Conservation (phyloP, 2,329 filamentous ascomycete species). For the Neurospora sp. region DNA sequence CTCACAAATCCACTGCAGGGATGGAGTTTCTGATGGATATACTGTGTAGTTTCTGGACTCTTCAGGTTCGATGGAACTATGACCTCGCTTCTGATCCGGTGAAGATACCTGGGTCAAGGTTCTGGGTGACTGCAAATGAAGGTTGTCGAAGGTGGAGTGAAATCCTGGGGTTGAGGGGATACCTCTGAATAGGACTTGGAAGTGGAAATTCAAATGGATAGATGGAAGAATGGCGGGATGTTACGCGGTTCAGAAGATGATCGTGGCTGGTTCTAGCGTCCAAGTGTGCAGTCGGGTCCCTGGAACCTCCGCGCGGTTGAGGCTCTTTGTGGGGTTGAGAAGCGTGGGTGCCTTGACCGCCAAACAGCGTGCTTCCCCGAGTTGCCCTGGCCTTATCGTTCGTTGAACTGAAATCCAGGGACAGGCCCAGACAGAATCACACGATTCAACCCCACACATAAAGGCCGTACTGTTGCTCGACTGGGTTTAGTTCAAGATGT, state of each 20-base stretch:
- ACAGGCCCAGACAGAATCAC: neutral
- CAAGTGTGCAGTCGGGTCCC: neutral
- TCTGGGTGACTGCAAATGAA: neutral
- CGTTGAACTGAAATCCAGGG: neutral
- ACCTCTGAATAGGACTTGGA: neutral
- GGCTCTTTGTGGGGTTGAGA: neutral
- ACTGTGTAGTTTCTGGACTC: neutral
- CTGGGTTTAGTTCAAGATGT: neutral
- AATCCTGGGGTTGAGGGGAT: neutral
- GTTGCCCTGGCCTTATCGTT: neutral
- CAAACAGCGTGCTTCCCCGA: neutral
- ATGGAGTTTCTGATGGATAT: neutral
- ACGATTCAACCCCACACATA: neutral
- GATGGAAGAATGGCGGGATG: neutral
- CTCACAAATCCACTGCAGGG: neutral
- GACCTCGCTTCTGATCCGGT: neutral
- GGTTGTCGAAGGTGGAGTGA: neutral
- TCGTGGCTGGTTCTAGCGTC: neutral
- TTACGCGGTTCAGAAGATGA: neutral
- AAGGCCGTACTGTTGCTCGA: neutral
- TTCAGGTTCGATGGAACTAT: neutral
- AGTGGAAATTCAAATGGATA: neutral
- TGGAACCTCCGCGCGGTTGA: neutral
- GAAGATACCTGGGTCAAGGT: neutral
- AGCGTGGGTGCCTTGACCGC: neutral